These are phyloP conservation scores for Phtheirospermum japonicum DNA, from an alignment of 257 asterid species.

Conservation along the genomic window DNA sequence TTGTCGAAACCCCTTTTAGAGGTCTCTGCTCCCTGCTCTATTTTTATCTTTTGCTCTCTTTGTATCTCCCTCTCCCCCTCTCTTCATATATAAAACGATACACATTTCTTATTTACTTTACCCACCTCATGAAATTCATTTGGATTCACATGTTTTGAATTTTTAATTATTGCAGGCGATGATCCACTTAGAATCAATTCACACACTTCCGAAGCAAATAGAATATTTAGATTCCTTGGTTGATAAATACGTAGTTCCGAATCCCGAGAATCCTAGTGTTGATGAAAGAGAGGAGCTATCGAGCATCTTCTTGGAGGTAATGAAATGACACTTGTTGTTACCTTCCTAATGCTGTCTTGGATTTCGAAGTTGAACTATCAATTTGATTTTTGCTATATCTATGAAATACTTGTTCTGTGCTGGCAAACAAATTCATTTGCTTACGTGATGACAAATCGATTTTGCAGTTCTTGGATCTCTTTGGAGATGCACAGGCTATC, in stretches of 20 bases:
- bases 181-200: slow-evolving; percentile 93
- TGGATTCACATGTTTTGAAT: slow-evolving; percentile 14
- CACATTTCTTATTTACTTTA: background rate
- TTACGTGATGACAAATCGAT: slow-evolving; percentile 20
- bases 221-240: slow-evolving; percentile 80
- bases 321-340: slow-evolving; percentile 15
- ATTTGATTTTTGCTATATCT: background rate
- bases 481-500: slow-evolving; percentile 65
- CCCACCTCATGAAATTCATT: background rate
- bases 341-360: background rate
- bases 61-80: slow-evolving; percentile 1
- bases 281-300: slow-evolving; percentile 92
- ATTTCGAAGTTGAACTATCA: slow-evolving; percentile 2
- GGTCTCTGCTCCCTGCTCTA: slow-evolving; percentile 40
- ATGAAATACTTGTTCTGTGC: slow-evolving; percentile 6
- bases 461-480: slow-evolving; percentile 91
- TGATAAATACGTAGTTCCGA: slow-evolving; percentile 61
- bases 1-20: slow-evolving; percentile 88
- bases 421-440: slow-evolving; percentile 6
- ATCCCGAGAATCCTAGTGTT: slow-evolving; percentile 48
- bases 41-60: slow-evolving; percentile 3
- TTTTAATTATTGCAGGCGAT: slow-evolving; percentile 64
- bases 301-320: slow-evolving; percentile 91
- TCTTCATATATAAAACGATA: background rate
- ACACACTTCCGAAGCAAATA: slow-evolving; percentile 73